phyloP scores from a whole-genome alignment of 768 basidiomycete species.

The Collybia nuda region DNA sequence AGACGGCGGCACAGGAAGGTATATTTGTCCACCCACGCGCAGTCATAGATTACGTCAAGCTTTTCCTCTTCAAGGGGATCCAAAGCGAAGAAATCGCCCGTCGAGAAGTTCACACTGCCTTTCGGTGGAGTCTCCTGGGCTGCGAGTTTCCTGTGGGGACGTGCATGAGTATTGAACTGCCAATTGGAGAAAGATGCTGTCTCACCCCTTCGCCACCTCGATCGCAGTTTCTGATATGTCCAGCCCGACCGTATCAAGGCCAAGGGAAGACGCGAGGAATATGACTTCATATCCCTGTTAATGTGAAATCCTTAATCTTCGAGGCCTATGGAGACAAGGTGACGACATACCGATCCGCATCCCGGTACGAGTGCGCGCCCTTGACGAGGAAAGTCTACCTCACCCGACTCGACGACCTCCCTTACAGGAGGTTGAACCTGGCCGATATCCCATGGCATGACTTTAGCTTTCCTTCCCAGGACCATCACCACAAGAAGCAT shows the following conservation, averaged over 20 bases:
- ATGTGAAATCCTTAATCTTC: not conserved
- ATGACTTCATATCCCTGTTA: constrained; percentile 64
- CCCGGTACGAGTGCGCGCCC: constrained; percentile 38
- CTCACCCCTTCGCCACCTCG: constrained; percentile 41
- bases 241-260: constrained; percentile 47
- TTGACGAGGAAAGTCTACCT: constrained; percentile 37
- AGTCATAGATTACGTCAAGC: constrained; percentile 65
- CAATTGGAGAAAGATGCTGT: not conserved
- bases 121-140: constrained; percentile 15
- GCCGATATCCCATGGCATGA: constrained; percentile 68
- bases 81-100: constrained; percentile 57
- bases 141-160: constrained; percentile 11
- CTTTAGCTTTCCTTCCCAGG: constrained; percentile 37
- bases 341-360: constrained; percentile 45
- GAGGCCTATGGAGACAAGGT: not conserved
- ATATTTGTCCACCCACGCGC: constrained; percentile 41
- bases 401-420: constrained; percentile 45
- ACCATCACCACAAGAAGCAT: not conserved
- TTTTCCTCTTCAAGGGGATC: constrained; percentile 30
- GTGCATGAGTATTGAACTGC: no score
- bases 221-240: constrained; percentile 61
- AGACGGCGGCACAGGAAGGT: not conserved
- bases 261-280: constrained; percentile 49
- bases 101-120: constrained; percentile 36
- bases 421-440: constrained; percentile 51